phyloP scores from a whole-genome alignment of 768 basidiomycete genomes.

The Suillus fuscotomentosus region DNA sequence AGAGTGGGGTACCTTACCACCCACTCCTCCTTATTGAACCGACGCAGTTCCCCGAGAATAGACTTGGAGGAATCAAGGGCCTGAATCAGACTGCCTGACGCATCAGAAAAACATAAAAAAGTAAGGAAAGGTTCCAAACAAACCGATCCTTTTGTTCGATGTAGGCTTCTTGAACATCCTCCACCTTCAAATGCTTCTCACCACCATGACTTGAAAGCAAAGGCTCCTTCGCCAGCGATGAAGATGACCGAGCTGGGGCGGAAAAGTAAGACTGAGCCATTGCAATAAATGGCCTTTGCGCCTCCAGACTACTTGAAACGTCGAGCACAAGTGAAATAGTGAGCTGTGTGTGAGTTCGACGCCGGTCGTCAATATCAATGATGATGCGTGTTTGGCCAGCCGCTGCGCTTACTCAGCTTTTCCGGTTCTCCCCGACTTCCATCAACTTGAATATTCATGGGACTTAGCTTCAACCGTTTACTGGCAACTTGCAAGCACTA shows the following conservation, averaged over 20 bases:
- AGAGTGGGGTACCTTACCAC: slow-evolving; percentile 85
- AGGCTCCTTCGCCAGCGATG: slow-evolving; percentile 11
- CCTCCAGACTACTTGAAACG: not conserved
- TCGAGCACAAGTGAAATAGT: slow-evolving; percentile 3
- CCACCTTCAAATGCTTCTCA: slow-evolving; percentile 46
- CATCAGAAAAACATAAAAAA: not conserved
- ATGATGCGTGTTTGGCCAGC: not conserved
- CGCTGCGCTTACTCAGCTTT: slow-evolving; percentile 1
- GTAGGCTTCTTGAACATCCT: slow-evolving; percentile 77
- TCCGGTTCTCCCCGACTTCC: slow-evolving; percentile 3
- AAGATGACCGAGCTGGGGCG: slow-evolving; percentile 1
- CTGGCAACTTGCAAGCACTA: too few species aligned
- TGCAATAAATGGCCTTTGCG: not conserved
- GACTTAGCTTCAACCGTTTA: too few species aligned
- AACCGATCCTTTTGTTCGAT: slow-evolving; percentile 75
- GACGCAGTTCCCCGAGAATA: slow-evolving; percentile 67
- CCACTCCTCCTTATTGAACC: slow-evolving; percentile 87
- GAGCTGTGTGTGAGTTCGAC: not conserved
- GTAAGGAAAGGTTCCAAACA: slow-evolving; percentile 20
- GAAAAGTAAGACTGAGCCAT: slow-evolving; percentile 9
- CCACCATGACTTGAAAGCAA: slow-evolving; percentile 12
- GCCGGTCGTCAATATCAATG: not conserved
- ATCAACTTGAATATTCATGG: too few species aligned
- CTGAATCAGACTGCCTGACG: slow-evolving; percentile 55
- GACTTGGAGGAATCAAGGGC: slow-evolving; percentile 74